Evolutionary conservation across 164 flowering plant genomes (phyloP), one percentile per base, ranked within the genome.

Genomic region (Nymphaea colorata): DNA sequence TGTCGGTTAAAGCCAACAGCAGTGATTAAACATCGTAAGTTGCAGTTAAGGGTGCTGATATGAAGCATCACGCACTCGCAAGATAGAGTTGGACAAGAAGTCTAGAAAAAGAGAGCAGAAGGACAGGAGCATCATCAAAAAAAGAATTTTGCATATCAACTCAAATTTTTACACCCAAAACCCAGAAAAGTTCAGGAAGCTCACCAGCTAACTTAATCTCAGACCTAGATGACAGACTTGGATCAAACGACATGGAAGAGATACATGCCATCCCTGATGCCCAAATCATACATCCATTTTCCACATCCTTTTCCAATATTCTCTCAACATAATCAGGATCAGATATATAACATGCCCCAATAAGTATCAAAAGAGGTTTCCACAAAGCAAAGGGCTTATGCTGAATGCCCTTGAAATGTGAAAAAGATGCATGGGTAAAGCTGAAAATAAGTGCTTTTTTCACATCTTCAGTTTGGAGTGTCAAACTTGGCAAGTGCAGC

Each of bases 161-260:
- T n/a, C n/a, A n/a, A n/a, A n/a, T n/a, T n/a, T n/a, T n/a, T n/a
- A n/a, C n/a, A n/a, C n/a, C n/a, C n/a, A n/a, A n/a, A n/a, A n/a
- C n/a, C n/a, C n/a, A n/a, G n/a, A n/a, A n/a, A n/a, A n/a, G n/a
- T n/a, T n/a, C n/a, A n/a, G n/a, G n/a, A 44, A 55, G 74, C 87
- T 73, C 47, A 90, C 96, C 92, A 63, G 68, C 69, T 69, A 88
- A 78, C 78, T 85, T 90, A 42, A 86, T 78, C 77, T 87, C 93
- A 3, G 88, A 82, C 68, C 69, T 80, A 18, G 65, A 64, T 64
- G 65, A 18, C 6, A 64, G 42, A 64, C 42, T 12, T 15, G 65
- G 65, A 4, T 64, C 65, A 42, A 64, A 64, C 8, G 65, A 64
- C 6, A 8, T 25, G 15, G 65, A 10, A 64, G 65, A 64, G 3